Conservation (phyloP, 176 grass and related monocot genomes). For the Typha latifolia region DNA sequence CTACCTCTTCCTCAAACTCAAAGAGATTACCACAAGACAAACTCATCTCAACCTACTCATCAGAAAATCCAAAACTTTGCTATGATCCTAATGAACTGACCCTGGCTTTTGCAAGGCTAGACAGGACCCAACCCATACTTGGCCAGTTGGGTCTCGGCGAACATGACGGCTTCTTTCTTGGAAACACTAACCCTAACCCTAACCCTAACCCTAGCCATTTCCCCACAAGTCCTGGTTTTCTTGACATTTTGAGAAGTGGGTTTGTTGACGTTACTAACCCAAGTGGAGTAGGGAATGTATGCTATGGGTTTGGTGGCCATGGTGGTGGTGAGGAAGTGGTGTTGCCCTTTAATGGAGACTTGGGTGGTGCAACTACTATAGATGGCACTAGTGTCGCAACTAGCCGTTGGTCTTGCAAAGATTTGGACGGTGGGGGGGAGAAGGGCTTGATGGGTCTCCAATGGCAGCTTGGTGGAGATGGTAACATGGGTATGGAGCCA, state of each 20-base stretch:
- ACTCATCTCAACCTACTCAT: neutral
- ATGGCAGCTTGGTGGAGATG: conserved; percentile 12
- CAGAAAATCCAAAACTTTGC: neutral
- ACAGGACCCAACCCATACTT: neutral
- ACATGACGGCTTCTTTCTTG: neutral
- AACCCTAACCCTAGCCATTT: neutral
- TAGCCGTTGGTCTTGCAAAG: conserved; percentile 6
- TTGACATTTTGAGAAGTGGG: conserved; percentile 15
- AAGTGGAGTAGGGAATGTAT: neutral
- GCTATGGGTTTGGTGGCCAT: conserved; percentile 2
- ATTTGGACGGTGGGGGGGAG: neutral
- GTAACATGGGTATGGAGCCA: conserved; percentile 6
- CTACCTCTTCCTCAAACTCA: conserved; percentile 15
- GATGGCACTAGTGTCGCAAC: neutral
- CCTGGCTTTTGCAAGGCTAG: neutral
- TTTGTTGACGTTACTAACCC: neutral
- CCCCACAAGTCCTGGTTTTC: neutral
- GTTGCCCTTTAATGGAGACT: neutral
- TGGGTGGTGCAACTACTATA: neutral
- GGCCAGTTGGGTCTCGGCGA: neutral
- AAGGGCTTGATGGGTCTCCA: conserved; percentile 12
- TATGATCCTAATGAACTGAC: conserved; percentile 10
- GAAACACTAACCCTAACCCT: neutral
- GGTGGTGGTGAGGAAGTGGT: conserved; percentile 3
- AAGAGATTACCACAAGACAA: conserved; percentile 2